These are phyloP conservation scores for Kwoniella shandongensis DNA, from an alignment of 768 basidiomycete species.

Conservation along the genomic window DNA sequence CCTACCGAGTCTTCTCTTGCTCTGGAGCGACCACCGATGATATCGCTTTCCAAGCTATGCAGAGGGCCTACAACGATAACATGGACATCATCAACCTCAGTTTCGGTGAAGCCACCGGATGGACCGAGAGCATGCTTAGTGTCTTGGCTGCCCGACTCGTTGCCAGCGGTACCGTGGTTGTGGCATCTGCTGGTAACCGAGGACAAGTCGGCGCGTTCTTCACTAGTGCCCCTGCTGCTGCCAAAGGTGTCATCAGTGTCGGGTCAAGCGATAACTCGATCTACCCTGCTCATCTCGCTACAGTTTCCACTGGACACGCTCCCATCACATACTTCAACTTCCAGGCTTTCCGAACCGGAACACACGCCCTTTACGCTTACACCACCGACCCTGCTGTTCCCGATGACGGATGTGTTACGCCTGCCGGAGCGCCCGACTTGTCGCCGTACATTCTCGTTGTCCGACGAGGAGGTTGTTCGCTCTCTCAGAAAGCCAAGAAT, in stretches of 20 bases:
- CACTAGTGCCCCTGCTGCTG: conserved; percentile 60
- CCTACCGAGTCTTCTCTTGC: conserved; percentile 64
- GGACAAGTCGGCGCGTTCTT: conserved; percentile 66
- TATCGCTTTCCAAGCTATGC: conserved; percentile 59
- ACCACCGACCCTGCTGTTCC: conserved; percentile 61
- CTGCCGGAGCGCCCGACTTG: conserved; percentile 61
- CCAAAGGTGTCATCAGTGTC: conserved; percentile 61
- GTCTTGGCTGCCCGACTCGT: conserved; percentile 66
- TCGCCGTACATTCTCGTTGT: conserved; percentile 61
- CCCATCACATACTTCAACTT: conserved; percentile 60
- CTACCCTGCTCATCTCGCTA: conserved; percentile 63
- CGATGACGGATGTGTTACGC: conserved; percentile 65
- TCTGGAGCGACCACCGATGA: conserved; percentile 55
- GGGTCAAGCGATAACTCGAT: conserved; percentile 56
- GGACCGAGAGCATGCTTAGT: conserved; percentile 62
- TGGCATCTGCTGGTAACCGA: conserved; percentile 64
- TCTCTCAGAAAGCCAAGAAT: conserved; percentile 57
- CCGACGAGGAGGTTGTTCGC: conserved; percentile 63
- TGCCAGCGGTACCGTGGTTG: conserved; percentile 62
- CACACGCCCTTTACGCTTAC: conserved; percentile 62
- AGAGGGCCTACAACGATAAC: conserved; percentile 56
- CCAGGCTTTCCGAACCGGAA: conserved; percentile 58
- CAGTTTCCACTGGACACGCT: conserved; percentile 57
- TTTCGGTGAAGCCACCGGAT: conserved; percentile 64
- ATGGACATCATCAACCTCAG: conserved; percentile 68